Percentiles rank a stretch among this genome's conserved stretches.
These are phyloP conservation scores for Flueggea neowawraea DNA, from an alignment of 441 rosid species.

Conservation along the genomic window DNA sequence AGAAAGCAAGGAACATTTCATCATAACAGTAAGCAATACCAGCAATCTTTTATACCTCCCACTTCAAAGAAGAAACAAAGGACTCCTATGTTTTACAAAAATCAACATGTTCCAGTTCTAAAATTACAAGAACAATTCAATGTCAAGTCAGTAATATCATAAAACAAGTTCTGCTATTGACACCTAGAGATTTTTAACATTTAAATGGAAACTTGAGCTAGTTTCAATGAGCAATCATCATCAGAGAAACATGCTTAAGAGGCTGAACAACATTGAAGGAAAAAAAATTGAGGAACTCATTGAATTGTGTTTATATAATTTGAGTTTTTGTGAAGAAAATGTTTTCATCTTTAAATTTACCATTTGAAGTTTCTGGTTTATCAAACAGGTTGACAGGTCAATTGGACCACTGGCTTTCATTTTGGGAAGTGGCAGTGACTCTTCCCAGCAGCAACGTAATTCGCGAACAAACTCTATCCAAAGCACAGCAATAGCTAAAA, in stretches of 20 bases:
- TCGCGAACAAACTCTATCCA: conserved; percentile 99
- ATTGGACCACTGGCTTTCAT: conserved; percentile 60
- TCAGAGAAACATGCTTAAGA: background rate
- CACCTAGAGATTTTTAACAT: background rate
- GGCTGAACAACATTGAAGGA: background rate
- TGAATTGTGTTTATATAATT: too few relatives aligned
- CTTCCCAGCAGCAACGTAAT: conserved; percentile 99
- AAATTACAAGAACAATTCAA: background rate
- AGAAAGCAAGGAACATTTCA: background rate
- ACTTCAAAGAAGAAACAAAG: background rate
- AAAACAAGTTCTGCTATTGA: background rate
- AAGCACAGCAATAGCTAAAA: conserved; percentile 83
- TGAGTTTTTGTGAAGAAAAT: too few relatives aligned
- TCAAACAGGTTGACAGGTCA: conserved; percentile 86
- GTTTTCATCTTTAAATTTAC: conserved; percentile 21
- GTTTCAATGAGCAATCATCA: background rate
- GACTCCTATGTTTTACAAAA: background rate
- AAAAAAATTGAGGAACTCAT: background rate
- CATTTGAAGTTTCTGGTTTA: conserved; percentile 94
- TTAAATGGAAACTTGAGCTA: background rate
- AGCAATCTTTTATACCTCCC: background rate
- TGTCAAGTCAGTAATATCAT: background rate
- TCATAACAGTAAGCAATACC: background rate
- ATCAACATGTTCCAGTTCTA: background rate
- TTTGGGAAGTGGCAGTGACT: conserved; percentile 85